phyloP scores from a whole-genome alignment of 495 filamentous ascomycete species.

The Aspergillus steynii region DNA sequence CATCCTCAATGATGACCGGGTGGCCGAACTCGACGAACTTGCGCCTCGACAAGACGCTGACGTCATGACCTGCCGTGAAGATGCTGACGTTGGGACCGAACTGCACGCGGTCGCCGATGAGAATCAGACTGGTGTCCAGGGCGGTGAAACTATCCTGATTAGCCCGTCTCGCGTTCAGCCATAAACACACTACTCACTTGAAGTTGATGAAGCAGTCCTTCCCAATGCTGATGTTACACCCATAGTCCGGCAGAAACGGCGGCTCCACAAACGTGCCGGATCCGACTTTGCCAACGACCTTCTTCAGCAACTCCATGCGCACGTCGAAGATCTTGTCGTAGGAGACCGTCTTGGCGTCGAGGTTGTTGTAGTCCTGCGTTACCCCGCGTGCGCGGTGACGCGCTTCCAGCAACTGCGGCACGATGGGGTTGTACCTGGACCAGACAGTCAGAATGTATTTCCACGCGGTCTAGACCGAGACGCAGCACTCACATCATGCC shows the following conservation, averaged over 20 bases:
- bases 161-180: not conserved
- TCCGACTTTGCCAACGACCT: slow-evolving; percentile 42
- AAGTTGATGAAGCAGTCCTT: slow-evolving; percentile 51
- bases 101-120: slow-evolving; percentile 71
- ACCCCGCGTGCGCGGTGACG: slow-evolving; percentile 43
- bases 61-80: slow-evolving; percentile 67
- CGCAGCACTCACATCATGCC: slow-evolving; percentile 38
- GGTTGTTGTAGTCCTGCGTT: slow-evolving; percentile 45
- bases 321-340: slow-evolving; percentile 31
- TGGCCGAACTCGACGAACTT: slow-evolving; percentile 69
- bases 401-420: slow-evolving; percentile 36
- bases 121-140: slow-evolving; percentile 72
- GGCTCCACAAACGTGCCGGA: slow-evolving; percentile 47
- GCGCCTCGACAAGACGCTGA: slow-evolving; percentile 63
- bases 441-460: not conserved
- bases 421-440: slow-evolving; percentile 38
- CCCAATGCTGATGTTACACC: slow-evolving; percentile 51
- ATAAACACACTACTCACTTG: slow-evolving; percentile 30
- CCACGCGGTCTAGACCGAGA: not conserved
- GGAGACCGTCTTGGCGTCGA: slow-evolving; percentile 37
- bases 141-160: slow-evolving; percentile 45
- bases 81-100: slow-evolving; percentile 71
- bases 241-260: slow-evolving; percentile 52
- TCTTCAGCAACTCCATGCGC: slow-evolving; percentile 33
- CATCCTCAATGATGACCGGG: slow-evolving; percentile 71